Base-by-base conservation (phyloP, 768 basidiomycete species). In the Tricholoma furcatifolium region DNA sequence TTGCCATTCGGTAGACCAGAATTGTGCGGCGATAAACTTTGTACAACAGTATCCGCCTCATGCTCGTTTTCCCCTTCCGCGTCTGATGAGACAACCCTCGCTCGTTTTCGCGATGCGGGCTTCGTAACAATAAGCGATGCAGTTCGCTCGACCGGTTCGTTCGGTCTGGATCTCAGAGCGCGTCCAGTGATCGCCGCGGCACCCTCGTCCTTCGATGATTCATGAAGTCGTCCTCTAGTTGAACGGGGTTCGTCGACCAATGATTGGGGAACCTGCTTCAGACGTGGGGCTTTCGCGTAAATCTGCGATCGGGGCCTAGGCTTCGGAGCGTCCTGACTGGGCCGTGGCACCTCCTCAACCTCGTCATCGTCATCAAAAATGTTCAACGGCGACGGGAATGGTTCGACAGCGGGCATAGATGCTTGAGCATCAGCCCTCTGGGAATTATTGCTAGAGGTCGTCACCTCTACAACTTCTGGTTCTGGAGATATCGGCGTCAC, bases 81-180 rank as follows among this genome's bases (percentile, higher is more conserved):
- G 51, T 71, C 74, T 14, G 74, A 67, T 31, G 71, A 73, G 47
- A 75, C 73, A 5, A 76, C 62, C 55, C 74, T 71, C 61, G 73
- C 67, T 39, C 79, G 75, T 65, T 83, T 83, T 53, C 73, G 70
- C 40, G 62, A 51, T 12, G 42, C 32, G 30, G 42, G 31, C 38
- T 46, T 60, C 41, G 44, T 53, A 6, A 40, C 35, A 38, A 53
- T 48, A 45, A 55, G 51, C 38, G 47, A 52, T 20, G 41, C 43
- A 36, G 56, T 15, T 52, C 46, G 53, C 40, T 57, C 53, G 30
- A 30, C 50, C 36, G 51, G 51, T 35, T 55, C 55, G 43, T 46
- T 43, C 8, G 42, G 30, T 39, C 54, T 55, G 43, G 54, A 53
- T 44, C 56, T 48, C 50, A 57, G 27, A 20, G 50, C 31, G 36